phyloP scores from a whole-genome alignment of 1,139 yeast genomes.

The Blastobotrys persicus region DNA sequence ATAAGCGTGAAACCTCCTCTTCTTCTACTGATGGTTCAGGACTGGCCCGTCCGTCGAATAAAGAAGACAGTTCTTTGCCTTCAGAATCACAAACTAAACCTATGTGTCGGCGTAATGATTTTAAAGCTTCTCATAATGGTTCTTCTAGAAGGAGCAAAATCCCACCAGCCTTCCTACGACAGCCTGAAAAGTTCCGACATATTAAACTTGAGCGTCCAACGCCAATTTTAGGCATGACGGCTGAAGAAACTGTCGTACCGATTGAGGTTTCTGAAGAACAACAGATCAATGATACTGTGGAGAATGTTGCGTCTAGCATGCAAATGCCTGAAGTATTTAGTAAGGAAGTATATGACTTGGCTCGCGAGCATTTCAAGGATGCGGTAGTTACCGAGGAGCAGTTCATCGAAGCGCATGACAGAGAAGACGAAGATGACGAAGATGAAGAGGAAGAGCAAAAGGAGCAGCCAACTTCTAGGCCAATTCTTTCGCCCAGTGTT shows the following conservation, averaged over 20 bases:
- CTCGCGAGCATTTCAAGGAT: constrained; percentile 31
- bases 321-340: background rate
- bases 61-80: background rate
- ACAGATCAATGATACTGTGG: constrained; percentile 3
- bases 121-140: background rate
- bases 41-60: background rate
- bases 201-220: background rate
- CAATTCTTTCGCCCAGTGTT: constrained; percentile 11
- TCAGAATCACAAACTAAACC: background rate
- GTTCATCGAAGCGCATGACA: constrained; percentile 31
- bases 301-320: background rate
- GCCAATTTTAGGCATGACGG: constrained; percentile 1
- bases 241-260: background rate
- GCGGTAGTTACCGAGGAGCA: constrained; percentile 38
- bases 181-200: background rate
- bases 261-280: constrained; percentile 1
- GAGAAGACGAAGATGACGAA: constrained; percentile 17
- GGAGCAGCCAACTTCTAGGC: constrained; percentile 25
- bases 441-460: constrained; percentile 17
- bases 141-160: background rate
- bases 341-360: constrained; percentile 26
- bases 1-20: no score
- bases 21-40: no score
- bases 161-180: background rate
- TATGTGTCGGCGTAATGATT: background rate